Conservation (phyloP, 208 protist genomes). For the Herpetomonas tarakana region DNA sequence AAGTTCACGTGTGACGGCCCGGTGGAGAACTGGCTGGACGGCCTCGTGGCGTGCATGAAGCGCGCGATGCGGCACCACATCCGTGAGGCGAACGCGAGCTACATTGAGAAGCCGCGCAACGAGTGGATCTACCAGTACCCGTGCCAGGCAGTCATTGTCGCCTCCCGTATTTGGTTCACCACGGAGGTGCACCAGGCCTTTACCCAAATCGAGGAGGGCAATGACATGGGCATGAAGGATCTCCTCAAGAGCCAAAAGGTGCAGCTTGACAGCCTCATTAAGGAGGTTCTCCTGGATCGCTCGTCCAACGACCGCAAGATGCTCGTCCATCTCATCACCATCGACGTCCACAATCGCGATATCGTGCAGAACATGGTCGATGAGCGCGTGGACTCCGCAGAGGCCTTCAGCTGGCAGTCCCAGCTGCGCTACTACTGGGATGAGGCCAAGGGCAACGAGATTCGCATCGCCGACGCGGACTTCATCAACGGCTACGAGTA, state of each 20-base stretch:
- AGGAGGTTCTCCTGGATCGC: slow-evolving; percentile 93
- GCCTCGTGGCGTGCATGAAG: slow-evolving; percentile 87
- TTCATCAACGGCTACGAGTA: slow-evolving; percentile 98
- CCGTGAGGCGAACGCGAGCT: slow-evolving; percentile 87
- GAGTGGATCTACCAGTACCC: slow-evolving; percentile 97
- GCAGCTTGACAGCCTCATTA: slow-evolving; percentile 93
- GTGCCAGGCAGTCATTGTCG: slow-evolving; percentile 95
- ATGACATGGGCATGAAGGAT: slow-evolving; percentile 98
- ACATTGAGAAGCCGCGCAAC: slow-evolving; percentile 95
- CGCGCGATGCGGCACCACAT: slow-evolving; percentile 86
- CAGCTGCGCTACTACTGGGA: slow-evolving; percentile 97
- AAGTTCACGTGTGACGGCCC: slow-evolving; percentile 91
- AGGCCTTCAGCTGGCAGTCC: slow-evolving; percentile 97
- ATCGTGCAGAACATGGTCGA: slow-evolving; percentile 93
- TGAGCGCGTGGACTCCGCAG: slow-evolving; percentile 92
- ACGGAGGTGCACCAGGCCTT: slow-evolving; percentile 97
- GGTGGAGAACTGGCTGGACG: slow-evolving; percentile 97
- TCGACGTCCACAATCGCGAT: slow-evolving; percentile 97
- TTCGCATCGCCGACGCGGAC: slow-evolving; percentile 96
- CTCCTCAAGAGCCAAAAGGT: slow-evolving; percentile 95
- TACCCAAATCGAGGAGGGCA: slow-evolving; percentile 97
- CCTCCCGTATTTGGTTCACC: slow-evolving; percentile 97
- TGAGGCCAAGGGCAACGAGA: slow-evolving; percentile 92
- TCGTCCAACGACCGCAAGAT: slow-evolving; percentile 95
- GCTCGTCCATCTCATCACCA: slow-evolving; percentile 98